These are phyloP conservation scores for Pleurotus eryngii DNA, from an alignment of 768 basidiomycete species.

Conservation along the genomic window DNA sequence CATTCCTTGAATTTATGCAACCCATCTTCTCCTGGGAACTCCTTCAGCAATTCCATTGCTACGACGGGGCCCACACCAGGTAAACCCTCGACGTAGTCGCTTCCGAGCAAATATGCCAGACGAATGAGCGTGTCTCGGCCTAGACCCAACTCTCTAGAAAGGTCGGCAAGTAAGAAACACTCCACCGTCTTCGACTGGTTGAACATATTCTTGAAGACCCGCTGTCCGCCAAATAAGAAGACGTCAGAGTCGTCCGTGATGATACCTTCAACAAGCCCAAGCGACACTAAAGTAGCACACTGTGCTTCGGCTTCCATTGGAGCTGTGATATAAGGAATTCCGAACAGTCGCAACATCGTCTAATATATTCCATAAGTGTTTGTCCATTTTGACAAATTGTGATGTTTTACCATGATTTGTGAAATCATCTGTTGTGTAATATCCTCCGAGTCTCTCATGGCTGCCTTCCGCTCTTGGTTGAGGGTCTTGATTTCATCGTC, in stretches of 20 bases:
- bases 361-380: conserved; percentile 24
- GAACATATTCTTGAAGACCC: conserved; percentile 99
- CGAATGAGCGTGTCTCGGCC: conserved; percentile 83
- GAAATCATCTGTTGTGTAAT: conserved; percentile 92
- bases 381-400: neutral
- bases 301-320: conserved; percentile 99
- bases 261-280: conserved; percentile 91
- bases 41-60: conserved; percentile 91
- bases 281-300: conserved; percentile 84
- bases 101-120: conserved; percentile 91
- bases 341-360: conserved; percentile 90
- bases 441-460: conserved; percentile 93
- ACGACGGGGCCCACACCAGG: conserved; percentile 92
- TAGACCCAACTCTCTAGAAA: conserved; percentile 83
- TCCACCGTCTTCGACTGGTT: conserved; percentile 99
- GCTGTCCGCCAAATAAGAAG: conserved; percentile 91
- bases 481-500: conserved; percentile 85
- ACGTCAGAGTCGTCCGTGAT: conserved; percentile 99
- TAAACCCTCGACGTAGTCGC: conserved; percentile 94
- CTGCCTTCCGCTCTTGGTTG: conserved; percentile 80
- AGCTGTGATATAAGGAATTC: conserved; percentile 97
- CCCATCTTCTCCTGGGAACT: conserved; percentile 86
- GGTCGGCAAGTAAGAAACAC: conserved; percentile 83
- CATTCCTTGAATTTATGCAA: conserved; percentile 86
- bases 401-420: conserved; percentile 63